A percentile compares a stretch with the other conserved stretches of the same genome.
These are phyloP conservation scores for Voacanga thouarsii DNA, from an alignment of 257 asterid genomes.

Conservation along the genomic window DNA sequence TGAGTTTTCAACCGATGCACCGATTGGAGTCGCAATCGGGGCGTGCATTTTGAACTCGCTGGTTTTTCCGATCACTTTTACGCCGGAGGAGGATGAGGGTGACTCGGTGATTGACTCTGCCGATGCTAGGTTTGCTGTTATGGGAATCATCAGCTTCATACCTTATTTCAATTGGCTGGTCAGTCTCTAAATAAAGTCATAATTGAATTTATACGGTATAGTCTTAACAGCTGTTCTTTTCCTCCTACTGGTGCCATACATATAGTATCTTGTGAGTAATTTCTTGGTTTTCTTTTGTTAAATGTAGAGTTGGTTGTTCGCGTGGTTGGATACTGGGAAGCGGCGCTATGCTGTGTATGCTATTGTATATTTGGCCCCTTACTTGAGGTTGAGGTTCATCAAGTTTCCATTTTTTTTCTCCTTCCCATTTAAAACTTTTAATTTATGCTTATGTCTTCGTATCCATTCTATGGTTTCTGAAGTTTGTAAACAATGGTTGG, in stretches of 20 bases:
- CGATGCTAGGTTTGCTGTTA: conserved; percentile 88
- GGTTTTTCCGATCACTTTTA: conserved; percentile 50
- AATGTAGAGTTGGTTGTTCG: conserved; percentile 91
- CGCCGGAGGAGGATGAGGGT: conserved; percentile 62
- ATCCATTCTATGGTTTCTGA: background rate
- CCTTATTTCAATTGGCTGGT: conserved; percentile 99
- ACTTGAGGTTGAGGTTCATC: conserved; percentile 56
- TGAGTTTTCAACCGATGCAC: conserved; percentile 70
- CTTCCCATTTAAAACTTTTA: background rate
- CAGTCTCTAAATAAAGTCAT: background rate
- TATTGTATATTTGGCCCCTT: conserved; percentile 87
- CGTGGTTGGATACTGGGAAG: conserved; percentile 91
- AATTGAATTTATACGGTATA: background rate
- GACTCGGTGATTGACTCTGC: conserved; percentile 72
- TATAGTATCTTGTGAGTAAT: background rate
- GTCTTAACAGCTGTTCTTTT: background rate
- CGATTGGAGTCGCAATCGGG: conserved; percentile 78
- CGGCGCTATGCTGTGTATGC: conserved; percentile 86
- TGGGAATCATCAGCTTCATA: conserved; percentile 89
- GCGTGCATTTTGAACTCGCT: conserved; percentile 80
- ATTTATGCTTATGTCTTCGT: background rate
- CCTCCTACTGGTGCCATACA: too few species aligned
- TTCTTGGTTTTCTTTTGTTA: background rate
- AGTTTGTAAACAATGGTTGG: background rate
- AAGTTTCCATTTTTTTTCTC: background rate